A percentile compares a stretch with the other conserved stretches of the same genome.
These are phyloP conservation scores for Lactuca saligna DNA, from an alignment of 129 eudicot genomes.

Conservation along the genomic window DNA sequence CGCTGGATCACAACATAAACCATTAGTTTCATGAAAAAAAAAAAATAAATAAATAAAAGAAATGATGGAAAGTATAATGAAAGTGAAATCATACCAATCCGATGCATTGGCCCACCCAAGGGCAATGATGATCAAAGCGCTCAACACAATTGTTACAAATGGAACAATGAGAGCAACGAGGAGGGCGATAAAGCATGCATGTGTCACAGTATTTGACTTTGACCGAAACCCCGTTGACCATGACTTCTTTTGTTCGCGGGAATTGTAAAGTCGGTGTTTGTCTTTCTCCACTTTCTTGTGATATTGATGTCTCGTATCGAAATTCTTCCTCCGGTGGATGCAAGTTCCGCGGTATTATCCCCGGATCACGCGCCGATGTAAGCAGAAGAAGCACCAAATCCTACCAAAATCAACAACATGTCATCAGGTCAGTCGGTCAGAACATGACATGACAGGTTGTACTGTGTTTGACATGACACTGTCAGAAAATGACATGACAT, in stretches of 20 bases:
- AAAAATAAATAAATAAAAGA: neutral
- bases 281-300: conserved; percentile 64
- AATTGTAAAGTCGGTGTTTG: conserved; percentile 80
- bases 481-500: too few species aligned
- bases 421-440: neutral
- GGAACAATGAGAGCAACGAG: conserved; percentile 98
- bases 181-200: conserved; percentile 96
- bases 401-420: conserved; percentile 35
- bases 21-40: neutral
- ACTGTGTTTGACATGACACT: neutral
- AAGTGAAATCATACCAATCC: conserved; percentile 69
- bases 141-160: conserved; percentile 96
- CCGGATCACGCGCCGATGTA: conserved; percentile 85
- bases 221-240: conserved; percentile 83
- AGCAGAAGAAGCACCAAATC: conserved; percentile 68
- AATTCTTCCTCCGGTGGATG: conserved; percentile 93
- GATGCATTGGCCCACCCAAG: conserved; percentile 99
- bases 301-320: conserved; percentile 53
- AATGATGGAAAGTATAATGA: neutral
- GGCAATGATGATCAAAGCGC: conserved; percentile 95
- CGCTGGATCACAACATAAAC: conserved; percentile 51
- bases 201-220: conserved; percentile 95
- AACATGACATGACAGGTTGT: neutral
- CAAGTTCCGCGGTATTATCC: conserved; percentile 80
- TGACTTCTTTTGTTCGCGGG: conserved; percentile 84